phyloP scores from a whole-genome alignment of 2,329 filamentous ascomycete species.

The Botryotinia calthae region DNA sequence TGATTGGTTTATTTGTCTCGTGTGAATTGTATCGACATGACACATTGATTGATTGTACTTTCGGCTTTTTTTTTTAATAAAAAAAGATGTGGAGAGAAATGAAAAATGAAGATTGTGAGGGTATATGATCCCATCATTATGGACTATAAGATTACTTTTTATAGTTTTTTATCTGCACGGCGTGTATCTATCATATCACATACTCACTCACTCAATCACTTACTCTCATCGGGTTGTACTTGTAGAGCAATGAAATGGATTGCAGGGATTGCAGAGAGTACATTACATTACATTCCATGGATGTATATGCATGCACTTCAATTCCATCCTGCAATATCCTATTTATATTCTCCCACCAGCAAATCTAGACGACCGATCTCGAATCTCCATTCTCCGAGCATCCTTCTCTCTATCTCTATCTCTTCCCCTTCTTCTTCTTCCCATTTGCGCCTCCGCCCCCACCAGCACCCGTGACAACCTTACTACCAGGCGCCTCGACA shows the following conservation, averaged over 20 bases:
- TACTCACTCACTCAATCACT: neutral
- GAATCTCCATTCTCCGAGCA: neutral
- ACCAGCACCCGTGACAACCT: slow-evolving; percentile 57
- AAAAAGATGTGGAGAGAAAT: neutral
- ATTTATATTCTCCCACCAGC: neutral
- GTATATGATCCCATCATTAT: neutral
- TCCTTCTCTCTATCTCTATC: slow-evolving; percentile 45
- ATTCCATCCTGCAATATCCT: neutral
- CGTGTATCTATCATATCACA: neutral
- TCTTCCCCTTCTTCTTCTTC: slow-evolving; percentile 47
- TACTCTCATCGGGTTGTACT: neutral
- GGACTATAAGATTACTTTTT: neutral
- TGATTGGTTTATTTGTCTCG: neutral
- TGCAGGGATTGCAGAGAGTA: neutral
- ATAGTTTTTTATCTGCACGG: neutral
- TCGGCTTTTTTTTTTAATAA: neutral
- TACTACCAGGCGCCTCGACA: slow-evolving; percentile 60
- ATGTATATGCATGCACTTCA: neutral
- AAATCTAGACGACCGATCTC: neutral
- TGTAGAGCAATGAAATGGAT: neutral
- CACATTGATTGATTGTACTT: neutral
- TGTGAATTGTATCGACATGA: neutral
- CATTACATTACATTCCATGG: neutral
- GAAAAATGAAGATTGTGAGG: neutral
- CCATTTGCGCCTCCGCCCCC: slow-evolving; percentile 26